These are phyloP conservation scores for Cladosporium austrohemisphaericum DNA, from an alignment of 2,329 filamentous ascomycete species.

Conservation along the genomic window DNA sequence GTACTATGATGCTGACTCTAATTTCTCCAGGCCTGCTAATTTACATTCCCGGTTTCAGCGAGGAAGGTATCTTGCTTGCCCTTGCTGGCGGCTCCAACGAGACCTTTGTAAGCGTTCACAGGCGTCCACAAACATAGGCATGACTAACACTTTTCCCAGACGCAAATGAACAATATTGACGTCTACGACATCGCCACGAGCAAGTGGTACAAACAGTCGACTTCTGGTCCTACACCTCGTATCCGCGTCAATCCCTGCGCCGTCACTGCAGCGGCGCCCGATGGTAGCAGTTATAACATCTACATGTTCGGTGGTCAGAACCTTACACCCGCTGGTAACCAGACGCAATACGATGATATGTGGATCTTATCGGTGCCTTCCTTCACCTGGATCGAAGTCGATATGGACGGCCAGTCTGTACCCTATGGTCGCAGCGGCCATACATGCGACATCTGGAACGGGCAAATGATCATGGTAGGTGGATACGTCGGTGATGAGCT, in stretches of 20 bases:
- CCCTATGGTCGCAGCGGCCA: slow-evolving; percentile 66
- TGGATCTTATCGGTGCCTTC: slow-evolving; percentile 78
- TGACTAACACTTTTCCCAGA: slow-evolving; percentile 35
- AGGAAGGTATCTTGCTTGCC: slow-evolving; percentile 70
- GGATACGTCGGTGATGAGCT: slow-evolving; percentile 61
- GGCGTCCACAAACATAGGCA: too few species aligned
- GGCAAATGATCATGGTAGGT: slow-evolving; percentile 75
- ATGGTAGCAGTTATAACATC: slow-evolving; percentile 69
- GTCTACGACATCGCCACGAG: slow-evolving; percentile 72
- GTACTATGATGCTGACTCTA: neutral
- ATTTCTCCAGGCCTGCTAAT: slow-evolving; percentile 52
- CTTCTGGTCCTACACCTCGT: slow-evolving; percentile 56
- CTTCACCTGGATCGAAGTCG: slow-evolving; percentile 73
- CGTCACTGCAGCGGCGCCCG: slow-evolving; percentile 61
- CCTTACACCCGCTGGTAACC: slow-evolving; percentile 57
- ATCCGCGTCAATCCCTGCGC: slow-evolving; percentile 65
- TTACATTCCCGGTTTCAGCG: slow-evolving; percentile 73
- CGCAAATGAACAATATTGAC: slow-evolving; percentile 68
- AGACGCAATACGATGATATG: slow-evolving; percentile 65
- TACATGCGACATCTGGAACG: slow-evolving; percentile 72
- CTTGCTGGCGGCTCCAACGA: slow-evolving; percentile 69
- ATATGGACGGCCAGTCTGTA: slow-evolving; percentile 45
- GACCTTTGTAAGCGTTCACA: slow-evolving; percentile 57
- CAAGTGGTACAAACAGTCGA: slow-evolving; percentile 71
- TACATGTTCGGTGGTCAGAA: slow-evolving; percentile 78